These are phyloP conservation scores for Neospora caninum DNA, from an alignment of 169 alveolate genomes.

Conservation along the genomic window DNA sequence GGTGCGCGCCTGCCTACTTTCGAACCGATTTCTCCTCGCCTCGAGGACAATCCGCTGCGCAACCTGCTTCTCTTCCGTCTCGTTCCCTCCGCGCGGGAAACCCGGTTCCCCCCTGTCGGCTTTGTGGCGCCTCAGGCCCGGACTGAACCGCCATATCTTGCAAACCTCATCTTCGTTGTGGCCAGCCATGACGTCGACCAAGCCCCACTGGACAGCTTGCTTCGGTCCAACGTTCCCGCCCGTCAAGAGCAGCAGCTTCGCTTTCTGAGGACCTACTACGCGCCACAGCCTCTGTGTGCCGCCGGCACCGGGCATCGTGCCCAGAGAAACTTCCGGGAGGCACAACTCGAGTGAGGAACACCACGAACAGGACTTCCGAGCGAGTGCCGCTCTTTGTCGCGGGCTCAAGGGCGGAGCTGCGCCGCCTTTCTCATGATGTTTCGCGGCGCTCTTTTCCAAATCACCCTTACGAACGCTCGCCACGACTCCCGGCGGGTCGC, in stretches of 20 bases:
- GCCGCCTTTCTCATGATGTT: too few relatives aligned
- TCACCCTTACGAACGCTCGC: too few relatives aligned
- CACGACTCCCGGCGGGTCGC: too few relatives aligned
- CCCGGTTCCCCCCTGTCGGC: not conserved
- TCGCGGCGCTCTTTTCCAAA: too few relatives aligned
- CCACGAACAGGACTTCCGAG: conserved; percentile 26
- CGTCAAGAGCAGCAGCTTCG: conserved; percentile 84
- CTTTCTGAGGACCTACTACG: conserved; percentile 81
- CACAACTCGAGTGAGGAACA: conserved; percentile 67
- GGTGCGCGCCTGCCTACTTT: not conserved
- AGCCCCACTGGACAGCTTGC: conserved; percentile 80
- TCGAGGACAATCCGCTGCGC: not conserved
- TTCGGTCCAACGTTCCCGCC: conserved; percentile 75
- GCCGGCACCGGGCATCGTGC: conserved; percentile 90
- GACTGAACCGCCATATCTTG: not conserved
- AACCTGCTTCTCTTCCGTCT: not conserved
- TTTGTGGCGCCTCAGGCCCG: not conserved
- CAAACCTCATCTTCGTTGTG: not conserved
- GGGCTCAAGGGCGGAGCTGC: not conserved
- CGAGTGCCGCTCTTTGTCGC: not conserved
- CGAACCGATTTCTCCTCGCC: not conserved
- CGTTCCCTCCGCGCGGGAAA: not conserved
- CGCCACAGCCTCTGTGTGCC: conserved; percentile 83
- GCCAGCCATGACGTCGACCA: conserved; percentile 72
- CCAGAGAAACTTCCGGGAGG: conserved; percentile 84